Evolutionary conservation across 2,329 filamentous ascomycete species (phyloP), one percentile per base, ranked within the genome.

Genomic region (Hypoxylon sp.): DNA sequence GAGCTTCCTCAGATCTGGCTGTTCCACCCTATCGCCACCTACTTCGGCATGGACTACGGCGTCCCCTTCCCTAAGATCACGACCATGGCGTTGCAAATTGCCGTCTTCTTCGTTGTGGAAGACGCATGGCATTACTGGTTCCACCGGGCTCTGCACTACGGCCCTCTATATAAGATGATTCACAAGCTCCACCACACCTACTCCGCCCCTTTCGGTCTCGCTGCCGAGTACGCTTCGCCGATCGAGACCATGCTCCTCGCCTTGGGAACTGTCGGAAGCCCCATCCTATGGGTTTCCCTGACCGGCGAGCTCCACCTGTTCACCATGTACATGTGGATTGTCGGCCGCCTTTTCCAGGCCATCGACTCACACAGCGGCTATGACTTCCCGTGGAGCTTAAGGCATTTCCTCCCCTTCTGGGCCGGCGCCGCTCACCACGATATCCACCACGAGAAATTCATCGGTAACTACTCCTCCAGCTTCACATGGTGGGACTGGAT

Each of bases 131-230:
- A 99, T 83, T 99, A 99, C 87, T 98, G 94, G 91, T 90, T 90
- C 74, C 96, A 99, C 84, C 94, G 96, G 75, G 89, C 88, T 47
- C 90, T 99, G 83, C 96, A 99, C 86, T 97, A 94, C 85, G 94
- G 93, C 22, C 93, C 94, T 42, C 90, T 99, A 5, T 99, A 99
- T 90, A 97, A 94, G 86, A 88, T 91, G 78, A 93, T 99, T 77
- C 96, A 99, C 88, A 99, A 99, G 86, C 94, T 99, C 75, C 96
- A 99, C 85, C 96, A 99, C 86, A 95, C 96, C 78, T 99, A 99
- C 86, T 97, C 94, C 39, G 96, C 96, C 11, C 96, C 96, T 17
- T 99, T 99, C 78, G 96, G 96, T 74, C 87, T 99, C 58, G 95
- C 96, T 19, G 95, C 96, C 63, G 96, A 99, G 83, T 99, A 99